Evolutionary conservation across 352 stramenopile species (phyloP).

Genomic region (Pythium phragmitis): DNA sequence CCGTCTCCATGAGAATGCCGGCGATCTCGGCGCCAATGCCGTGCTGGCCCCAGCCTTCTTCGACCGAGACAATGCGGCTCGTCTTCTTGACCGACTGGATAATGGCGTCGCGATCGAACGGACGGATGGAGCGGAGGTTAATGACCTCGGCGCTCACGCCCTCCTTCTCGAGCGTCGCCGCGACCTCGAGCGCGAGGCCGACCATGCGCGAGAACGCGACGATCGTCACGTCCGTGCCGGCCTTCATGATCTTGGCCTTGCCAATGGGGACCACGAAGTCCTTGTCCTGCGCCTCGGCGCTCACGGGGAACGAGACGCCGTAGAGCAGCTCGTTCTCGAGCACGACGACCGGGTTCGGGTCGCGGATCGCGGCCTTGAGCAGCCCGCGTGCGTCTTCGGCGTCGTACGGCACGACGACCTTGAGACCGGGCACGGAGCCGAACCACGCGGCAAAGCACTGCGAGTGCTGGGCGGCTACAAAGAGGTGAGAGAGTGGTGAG

Average conservation of each 20-base stretch:
- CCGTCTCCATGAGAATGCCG: constrained; percentile 97
- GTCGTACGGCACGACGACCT: constrained; percentile 97
- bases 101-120: constrained; percentile 97
- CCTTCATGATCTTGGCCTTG: constrained; percentile 98
- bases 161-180: constrained; percentile 91
- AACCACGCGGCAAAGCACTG: constrained; percentile 99
- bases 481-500: background rate
- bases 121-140: constrained; percentile 92
- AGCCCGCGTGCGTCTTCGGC: constrained; percentile 98
- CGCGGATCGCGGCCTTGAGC: constrained; percentile 98
- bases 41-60: constrained; percentile 97
- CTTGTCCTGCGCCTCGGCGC: constrained; percentile 94
- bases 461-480: constrained; percentile 95
- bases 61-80: constrained; percentile 95
- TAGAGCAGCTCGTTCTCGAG: constrained; percentile 99
- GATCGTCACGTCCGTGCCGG: constrained; percentile 97
- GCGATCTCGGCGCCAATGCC: constrained; percentile 98
- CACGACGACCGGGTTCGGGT: constrained; percentile 98
- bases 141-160: constrained; percentile 97
- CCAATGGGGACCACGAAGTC: constrained; percentile 98
- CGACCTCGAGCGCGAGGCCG: constrained; percentile 94
- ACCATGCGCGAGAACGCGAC: constrained; percentile 98
- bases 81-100: constrained; percentile 99
- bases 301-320: constrained; percentile 96
- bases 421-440: constrained; percentile 95